Conservation (phyloP, 345 rosid species). For the Populus pruinosa region DNA sequence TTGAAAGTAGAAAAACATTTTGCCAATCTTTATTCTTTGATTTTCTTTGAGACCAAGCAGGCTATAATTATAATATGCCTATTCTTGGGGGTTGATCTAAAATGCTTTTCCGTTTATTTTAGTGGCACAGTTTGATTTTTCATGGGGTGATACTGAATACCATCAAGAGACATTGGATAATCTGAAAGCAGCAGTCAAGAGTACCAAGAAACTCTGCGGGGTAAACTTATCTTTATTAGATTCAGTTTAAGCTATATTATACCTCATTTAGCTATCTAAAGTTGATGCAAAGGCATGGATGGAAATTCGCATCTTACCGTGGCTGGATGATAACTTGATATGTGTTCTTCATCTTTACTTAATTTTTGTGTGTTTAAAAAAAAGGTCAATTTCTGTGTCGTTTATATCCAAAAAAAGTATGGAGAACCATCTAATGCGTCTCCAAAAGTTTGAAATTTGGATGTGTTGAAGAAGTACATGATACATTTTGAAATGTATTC, state of each 20-base stretch:
- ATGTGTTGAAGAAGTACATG: neutral
- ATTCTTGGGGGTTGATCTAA: neutral
- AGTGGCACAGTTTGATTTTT: conserved; percentile 95
- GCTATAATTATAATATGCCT: neutral
- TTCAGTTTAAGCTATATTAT: neutral
- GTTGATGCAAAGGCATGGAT: neutral
- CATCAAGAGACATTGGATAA: conserved; percentile 88
- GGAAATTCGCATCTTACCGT: neutral
- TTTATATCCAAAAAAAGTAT: neutral
- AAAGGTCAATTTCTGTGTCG: neutral
- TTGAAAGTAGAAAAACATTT: too few relatives aligned
- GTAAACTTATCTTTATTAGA: conserved; percentile 35
- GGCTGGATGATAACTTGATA: neutral
- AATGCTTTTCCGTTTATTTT: neutral
- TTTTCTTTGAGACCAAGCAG: neutral
- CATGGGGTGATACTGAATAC: conserved; percentile 72
- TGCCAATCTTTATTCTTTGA: neutral
- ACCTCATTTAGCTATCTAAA: neutral
- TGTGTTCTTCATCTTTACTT: neutral
- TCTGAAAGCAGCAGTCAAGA: conserved; percentile 68
- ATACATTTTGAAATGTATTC: neutral
- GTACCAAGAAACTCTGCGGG: conserved; percentile 85
- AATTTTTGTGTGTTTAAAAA: neutral
- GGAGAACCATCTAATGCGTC: neutral
- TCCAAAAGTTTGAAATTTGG: neutral